phyloP scores from a whole-genome alignment of 2,329 filamentous ascomycete species.

The Gnomoniopsis sp. region DNA sequence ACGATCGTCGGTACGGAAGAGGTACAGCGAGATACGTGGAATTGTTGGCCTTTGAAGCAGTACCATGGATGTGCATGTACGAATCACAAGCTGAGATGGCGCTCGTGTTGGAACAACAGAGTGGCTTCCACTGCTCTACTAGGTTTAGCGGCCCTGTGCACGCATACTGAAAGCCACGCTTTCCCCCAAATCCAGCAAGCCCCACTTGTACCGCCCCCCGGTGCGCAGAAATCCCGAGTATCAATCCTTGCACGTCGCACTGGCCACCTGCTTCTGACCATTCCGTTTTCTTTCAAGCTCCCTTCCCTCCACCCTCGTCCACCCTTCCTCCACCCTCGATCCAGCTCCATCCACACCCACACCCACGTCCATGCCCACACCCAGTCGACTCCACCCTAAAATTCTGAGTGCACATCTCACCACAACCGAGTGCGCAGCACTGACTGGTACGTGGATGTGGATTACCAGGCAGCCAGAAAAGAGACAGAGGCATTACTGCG shows the following conservation, averaged over 20 bases:
- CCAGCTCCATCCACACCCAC: constrained; percentile 4
- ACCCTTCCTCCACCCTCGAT: background rate
- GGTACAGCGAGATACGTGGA: background rate
- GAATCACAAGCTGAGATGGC: background rate
- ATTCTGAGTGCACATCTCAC: constrained; percentile 3
- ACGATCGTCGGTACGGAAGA: background rate
- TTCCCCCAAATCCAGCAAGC: background rate
- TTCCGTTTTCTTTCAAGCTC: constrained; percentile 14
- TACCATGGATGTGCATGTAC: background rate
- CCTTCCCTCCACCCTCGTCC: background rate
- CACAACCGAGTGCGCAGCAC: background rate
- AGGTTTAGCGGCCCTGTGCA: background rate
- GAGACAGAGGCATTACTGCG: background rate
- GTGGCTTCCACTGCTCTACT: background rate
- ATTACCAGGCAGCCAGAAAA: too few relatives aligned
- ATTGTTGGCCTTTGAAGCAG: background rate
- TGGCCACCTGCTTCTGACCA: constrained; percentile 12
- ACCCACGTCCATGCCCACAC: background rate
- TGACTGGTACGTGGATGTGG: background rate
- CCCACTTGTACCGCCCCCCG: background rate
- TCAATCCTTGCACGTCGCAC: background rate
- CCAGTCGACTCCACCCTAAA: background rate
- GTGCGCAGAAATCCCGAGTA: background rate
- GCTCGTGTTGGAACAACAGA: background rate
- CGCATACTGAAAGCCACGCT: background rate